Evolutionary conservation across 2,329 filamentous ascomycete species (phyloP).

Genomic region (Epichloe gansuensis): DNA sequence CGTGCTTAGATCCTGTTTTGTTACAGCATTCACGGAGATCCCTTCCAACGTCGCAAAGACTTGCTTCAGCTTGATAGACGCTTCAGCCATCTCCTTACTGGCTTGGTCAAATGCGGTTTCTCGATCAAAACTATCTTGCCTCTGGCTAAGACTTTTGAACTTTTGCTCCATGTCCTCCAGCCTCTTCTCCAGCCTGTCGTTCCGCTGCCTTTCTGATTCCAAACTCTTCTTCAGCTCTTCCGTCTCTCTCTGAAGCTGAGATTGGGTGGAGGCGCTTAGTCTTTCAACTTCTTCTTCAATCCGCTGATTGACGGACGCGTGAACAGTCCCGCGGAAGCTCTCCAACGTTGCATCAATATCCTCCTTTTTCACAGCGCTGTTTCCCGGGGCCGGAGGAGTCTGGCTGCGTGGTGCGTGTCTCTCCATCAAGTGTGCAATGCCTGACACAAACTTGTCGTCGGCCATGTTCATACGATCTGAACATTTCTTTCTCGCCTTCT

Average conservation of each 20-base stretch:
- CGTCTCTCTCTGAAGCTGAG: constrained; percentile 3
- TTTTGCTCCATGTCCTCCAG: constrained; percentile 11
- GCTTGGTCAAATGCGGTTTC: not conserved
- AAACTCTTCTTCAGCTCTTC: constrained; percentile 4
- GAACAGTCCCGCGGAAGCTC: not conserved
- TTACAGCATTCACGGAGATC: not conserved
- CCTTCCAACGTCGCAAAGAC: not conserved
- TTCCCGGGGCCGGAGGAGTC: not conserved
- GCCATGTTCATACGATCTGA: constrained; percentile 3
- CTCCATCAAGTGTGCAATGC: constrained; percentile 1
- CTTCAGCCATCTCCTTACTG: not conserved
- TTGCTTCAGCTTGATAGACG: not conserved
- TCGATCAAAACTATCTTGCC: not conserved
- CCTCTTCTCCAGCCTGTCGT: constrained; percentile 13
- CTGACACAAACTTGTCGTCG: constrained; percentile 4
- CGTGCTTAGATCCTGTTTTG: not conserved
- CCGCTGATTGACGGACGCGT: not conserved
- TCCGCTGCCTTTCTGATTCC: constrained; percentile 2
- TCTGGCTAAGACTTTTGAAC: constrained; percentile 3
- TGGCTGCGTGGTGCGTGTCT: not conserved
- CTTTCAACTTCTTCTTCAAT: not conserved
- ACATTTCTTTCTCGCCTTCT: constrained; percentile 6
- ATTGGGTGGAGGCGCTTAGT: not conserved
- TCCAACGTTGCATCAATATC: constrained; percentile 1
- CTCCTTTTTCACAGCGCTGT: not conserved